These are phyloP conservation scores for Chrysoporthe cubensis DNA, from an alignment of 2,329 filamentous ascomycete species.

Conservation along the genomic window DNA sequence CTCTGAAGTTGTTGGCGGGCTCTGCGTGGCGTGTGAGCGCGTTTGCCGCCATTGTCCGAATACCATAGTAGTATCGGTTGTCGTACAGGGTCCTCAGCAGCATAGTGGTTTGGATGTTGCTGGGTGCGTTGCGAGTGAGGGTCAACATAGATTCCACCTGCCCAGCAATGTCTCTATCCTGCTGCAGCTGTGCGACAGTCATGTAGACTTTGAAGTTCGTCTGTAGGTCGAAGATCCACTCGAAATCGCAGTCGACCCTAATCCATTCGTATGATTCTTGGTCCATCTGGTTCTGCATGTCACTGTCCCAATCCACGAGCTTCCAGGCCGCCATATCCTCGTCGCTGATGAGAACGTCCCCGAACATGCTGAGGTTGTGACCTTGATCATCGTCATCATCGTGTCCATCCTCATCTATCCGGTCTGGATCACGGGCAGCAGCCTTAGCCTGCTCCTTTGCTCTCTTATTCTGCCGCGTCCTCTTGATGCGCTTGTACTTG, in stretches of 20 bases:
- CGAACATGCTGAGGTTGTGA: constrained; percentile 78
- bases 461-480: constrained; percentile 63
- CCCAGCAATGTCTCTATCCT: constrained; percentile 96
- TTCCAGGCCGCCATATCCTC: constrained; percentile 85
- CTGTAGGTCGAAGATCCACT: constrained; percentile 90
- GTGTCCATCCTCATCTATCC: constrained; percentile 57
- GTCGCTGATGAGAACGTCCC: constrained; percentile 82
- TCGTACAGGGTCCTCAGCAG: constrained; percentile 90
- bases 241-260: constrained; percentile 95
- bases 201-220: constrained; percentile 89
- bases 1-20: constrained; percentile 72
- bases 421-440: constrained; percentile 60
- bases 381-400: constrained; percentile 69
- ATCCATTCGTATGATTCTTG: constrained; percentile 99
- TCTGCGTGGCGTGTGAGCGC: constrained; percentile 78
- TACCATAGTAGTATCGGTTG: constrained; percentile 88
- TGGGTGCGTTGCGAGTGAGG: constrained; percentile 67
- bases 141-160: constrained; percentile 77
- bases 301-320: constrained; percentile 84
- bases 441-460: constrained; percentile 74
- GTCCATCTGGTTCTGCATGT: constrained; percentile 89
- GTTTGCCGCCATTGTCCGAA: constrained; percentile 82
- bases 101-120: constrained; percentile 85
- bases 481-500: constrained; percentile 96
- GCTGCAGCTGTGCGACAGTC: constrained; percentile 96